phyloP scores from a whole-genome alignment of 2,329 filamentous ascomycete genomes.

The Zymoseptoria brevis region DNA sequence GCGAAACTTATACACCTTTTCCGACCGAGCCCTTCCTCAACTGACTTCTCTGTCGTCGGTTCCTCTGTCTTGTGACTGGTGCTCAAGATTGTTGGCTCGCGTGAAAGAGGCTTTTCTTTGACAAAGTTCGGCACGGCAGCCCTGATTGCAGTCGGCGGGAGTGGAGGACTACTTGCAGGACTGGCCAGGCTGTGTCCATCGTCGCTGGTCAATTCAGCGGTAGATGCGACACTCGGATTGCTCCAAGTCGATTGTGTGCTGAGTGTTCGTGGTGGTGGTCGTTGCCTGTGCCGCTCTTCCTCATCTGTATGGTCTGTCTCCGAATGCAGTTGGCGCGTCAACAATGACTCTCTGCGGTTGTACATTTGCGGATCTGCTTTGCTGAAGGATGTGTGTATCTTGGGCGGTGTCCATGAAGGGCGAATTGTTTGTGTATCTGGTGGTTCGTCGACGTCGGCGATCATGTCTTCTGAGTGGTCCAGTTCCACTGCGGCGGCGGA shows the following conservation, averaged over 20 bases:
- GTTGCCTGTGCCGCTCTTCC: constrained; percentile 17
- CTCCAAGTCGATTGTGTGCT: constrained; percentile 63
- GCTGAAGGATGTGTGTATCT: constrained; percentile 11
- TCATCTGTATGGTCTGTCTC: constrained; percentile 40
- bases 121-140: constrained; percentile 27
- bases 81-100: constrained; percentile 31
- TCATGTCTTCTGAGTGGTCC: constrained; percentile 49
- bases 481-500: constrained; percentile 17
- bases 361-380: constrained; percentile 42
- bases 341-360: constrained; percentile 65
- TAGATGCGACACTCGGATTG: constrained; percentile 72
- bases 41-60: constrained; percentile 42
- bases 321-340: constrained; percentile 72
- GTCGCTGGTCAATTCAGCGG: constrained; percentile 89
- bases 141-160: constrained; percentile 48
- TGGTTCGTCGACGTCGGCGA: constrained; percentile 78
- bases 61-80: constrained; percentile 26
- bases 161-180: constrained; percentile 77
- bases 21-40: constrained; percentile 59
- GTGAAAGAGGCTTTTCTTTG: constrained; percentile 33
- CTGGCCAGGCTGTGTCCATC: constrained; percentile 69
- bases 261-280: constrained; percentile 32
- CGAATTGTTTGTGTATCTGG: constrained; percentile 51
- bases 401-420: constrained; percentile 7
- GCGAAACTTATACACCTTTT: constrained; percentile 92